Evolutionary conservation across 352 stramenopile genomes (phyloP), one percentile per base, ranked within the genome.

Genomic region (Pythium volutum): DNA sequence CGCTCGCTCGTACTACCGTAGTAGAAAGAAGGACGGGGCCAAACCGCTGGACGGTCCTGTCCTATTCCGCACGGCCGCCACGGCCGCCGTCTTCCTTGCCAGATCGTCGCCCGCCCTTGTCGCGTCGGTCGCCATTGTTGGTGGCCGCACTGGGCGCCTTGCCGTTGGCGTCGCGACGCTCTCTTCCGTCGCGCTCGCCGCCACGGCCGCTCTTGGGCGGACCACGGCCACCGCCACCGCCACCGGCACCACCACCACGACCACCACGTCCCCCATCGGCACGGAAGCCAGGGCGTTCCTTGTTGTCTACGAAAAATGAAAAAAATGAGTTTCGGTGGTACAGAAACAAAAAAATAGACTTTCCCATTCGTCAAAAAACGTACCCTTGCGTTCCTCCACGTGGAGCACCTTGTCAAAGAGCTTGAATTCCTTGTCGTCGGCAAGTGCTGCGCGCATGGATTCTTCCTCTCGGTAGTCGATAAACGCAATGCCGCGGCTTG

Each of bases 391-490:
- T 56, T 95, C 84, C 25, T 79, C 76, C 15, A 95, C 86, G 43
- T 83, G 65, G 46, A 95, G 68, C 34, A 81, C 69, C 78, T 91
- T 91, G 70, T 90, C 84, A 27, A 75, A 70, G 45, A 95, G 38
- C 67, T 84, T 80, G 70, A 93, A 89, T 62, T 82, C 71, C 34
- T 73, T 81, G 16, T 67, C 71, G 46, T 89, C 81, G 1, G 79
- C 76, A 9, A 93, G 71, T 60, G 77, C 86, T 20, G 78, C 76
- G 36, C 81, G 84, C 80, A 92, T 86, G 61, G 77, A 87, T 53
- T 91, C 81, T 59, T 88, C 56, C 46, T 95, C 84, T 38, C 74
- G 74, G 57, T 78, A 95, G 74, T 95, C 86, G 31, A 95, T 81
- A 56, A 93, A 95, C n/a, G 84, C 86, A 52, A 80, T 92, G 60